phyloP scores from a whole-genome alignment of 208 protist genomes.

The Acanthamoeba divionensis region DNA sequence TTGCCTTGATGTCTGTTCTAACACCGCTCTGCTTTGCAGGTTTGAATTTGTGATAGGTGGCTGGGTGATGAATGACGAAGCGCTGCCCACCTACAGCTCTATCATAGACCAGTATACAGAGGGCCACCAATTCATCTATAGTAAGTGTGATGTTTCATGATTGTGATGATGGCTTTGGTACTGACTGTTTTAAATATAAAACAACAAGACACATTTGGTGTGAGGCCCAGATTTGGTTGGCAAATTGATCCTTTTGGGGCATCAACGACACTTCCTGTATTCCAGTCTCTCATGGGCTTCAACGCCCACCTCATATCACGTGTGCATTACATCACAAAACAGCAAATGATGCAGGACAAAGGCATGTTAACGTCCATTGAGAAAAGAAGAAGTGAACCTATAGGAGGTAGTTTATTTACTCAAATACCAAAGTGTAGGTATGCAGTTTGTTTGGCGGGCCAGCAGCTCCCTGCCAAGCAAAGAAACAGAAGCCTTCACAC shows the following conservation, averaged over 20 bases:
- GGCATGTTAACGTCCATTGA: neutral
- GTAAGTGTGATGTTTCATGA: neutral
- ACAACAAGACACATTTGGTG: neutral
- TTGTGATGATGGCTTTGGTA: no score
- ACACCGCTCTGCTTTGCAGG: neutral
- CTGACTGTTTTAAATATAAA: no score
- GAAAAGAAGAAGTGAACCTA: neutral
- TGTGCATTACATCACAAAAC: neutral
- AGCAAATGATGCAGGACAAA: neutral
- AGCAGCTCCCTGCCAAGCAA: neutral
- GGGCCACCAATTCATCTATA: slow-evolving; percentile 59
- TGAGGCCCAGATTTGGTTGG: neutral
- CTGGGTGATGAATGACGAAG: slow-evolving; percentile 73
- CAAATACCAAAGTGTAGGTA: neutral
- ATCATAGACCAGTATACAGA: slow-evolving; percentile 67
- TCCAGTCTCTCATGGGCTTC: neutral
- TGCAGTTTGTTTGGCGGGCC: slow-evolving; percentile 25
- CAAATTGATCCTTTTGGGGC: slow-evolving; percentile 52
- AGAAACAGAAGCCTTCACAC: neutral
- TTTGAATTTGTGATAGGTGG: slow-evolving; percentile 60
- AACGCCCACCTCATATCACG: slow-evolving; percentile 16
- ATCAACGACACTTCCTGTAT: neutral
- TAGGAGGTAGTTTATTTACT: neutral
- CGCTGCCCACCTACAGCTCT: slow-evolving; percentile 51
- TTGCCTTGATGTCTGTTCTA: no score